A percentile compares a stretch with the other conserved stretches of the same genome.
Evolutionary conservation across 768 basidiomycete species (phyloP).

Genomic region (Agrocybe chaxingu): DNA sequence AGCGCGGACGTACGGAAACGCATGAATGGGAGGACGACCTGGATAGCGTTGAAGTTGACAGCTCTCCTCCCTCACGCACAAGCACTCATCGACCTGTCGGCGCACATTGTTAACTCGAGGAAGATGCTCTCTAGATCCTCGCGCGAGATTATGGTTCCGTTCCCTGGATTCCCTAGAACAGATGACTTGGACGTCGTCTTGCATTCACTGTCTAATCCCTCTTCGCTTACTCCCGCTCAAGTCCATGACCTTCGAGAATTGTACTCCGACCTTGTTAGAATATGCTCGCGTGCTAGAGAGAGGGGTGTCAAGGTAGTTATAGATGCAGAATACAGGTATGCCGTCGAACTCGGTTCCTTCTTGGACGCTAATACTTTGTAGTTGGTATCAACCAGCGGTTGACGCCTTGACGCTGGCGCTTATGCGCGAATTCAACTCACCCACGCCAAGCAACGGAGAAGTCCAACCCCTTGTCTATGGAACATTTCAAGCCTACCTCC

Average conservation of each 20-base stretch:
- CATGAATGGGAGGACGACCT: conserved; percentile 53
- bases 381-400: conserved; percentile 78
- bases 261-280: conserved; percentile 54
- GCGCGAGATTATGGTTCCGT: conserved; percentile 39
- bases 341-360: background rate
- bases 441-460: conserved; percentile 9
- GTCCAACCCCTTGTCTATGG: conserved; percentile 75
- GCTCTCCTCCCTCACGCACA: conserved; percentile 65
- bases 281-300: conserved; percentile 62
- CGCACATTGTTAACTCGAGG: conserved; percentile 43
- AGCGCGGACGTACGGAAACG: background rate
- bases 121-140: conserved; percentile 2
- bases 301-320: conserved; percentile 69
- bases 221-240: conserved; percentile 49
- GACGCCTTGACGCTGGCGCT: conserved; percentile 76
- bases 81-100: conserved; percentile 60
- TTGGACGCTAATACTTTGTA: conserved; percentile 14
- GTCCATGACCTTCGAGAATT: conserved; percentile 58
- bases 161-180: conserved; percentile 64
- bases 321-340: conserved; percentile 81
- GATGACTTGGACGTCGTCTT: conserved; percentile 60
- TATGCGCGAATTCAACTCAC: conserved; percentile 75
- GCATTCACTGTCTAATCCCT: conserved; percentile 13
- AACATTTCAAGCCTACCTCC: conserved; percentile 89
- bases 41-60: conserved; percentile 87